Conservation (phyloP, 2,329 filamentous ascomycete species). For the Aspergillus sp. region DNA sequence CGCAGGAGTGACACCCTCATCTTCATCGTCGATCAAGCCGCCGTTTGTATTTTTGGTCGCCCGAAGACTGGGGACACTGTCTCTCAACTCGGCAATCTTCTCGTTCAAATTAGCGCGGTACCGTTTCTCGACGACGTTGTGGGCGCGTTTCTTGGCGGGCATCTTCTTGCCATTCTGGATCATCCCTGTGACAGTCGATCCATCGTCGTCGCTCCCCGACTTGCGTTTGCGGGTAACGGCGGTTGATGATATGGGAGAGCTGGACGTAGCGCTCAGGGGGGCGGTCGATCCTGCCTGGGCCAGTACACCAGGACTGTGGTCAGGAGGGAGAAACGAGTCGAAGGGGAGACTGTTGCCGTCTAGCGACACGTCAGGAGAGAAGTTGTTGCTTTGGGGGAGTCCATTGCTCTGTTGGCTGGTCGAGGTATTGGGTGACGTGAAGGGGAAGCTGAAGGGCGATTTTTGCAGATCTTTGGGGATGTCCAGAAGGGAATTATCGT, state of each 20-base stretch:
- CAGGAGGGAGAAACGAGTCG: conserved; percentile 14
- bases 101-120: conserved; percentile 96
- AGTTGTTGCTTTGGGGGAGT: conserved; percentile 19
- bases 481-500: conserved; percentile 35
- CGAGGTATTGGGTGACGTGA: conserved; percentile 26
- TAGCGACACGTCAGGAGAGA: conserved; percentile 33
- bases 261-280: conserved; percentile 17
- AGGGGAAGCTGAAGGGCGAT: conserved; percentile 22
- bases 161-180: conserved; percentile 48
- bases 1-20: conserved; percentile 79
- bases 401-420: conserved; percentile 21
- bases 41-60: conserved; percentile 62
- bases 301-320: conserved; percentile 6
- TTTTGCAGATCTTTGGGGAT: conserved; percentile 25
- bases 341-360: conserved; percentile 29
- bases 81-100: conserved; percentile 88
- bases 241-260: conserved; percentile 26
- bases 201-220: conserved; percentile 57
- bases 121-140: conserved; percentile 97
- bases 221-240: conserved; percentile 64
- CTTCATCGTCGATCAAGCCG: conserved; percentile 63
- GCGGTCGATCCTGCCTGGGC: conserved; percentile 10
- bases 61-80: conserved; percentile 86
- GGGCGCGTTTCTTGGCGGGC: conserved; percentile 84
- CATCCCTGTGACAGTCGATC: conserved; percentile 28